Conservation (phyloP, 129 eudicot species). For the Heracleum sosnowskyi region DNA sequence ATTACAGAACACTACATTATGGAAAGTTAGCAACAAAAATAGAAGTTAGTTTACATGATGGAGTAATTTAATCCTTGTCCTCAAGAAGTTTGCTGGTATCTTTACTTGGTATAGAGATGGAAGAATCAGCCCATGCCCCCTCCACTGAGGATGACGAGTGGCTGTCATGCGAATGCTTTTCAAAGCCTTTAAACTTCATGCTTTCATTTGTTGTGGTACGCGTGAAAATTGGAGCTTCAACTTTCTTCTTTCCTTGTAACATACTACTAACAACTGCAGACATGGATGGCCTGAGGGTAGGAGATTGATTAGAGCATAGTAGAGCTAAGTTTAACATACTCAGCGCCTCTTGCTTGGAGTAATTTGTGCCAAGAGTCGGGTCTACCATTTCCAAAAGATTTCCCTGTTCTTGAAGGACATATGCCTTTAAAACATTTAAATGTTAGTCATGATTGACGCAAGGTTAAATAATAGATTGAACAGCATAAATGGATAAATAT, state of each 20-base stretch:
- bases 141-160: conserved; percentile 36
- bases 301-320: conserved; percentile 75
- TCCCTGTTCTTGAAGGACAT: conserved; percentile 83
- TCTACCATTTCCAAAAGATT: conserved; percentile 70
- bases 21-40: too few relatives aligned
- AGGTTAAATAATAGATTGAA: neutral
- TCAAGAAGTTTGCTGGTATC: conserved; percentile 39
- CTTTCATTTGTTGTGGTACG: conserved; percentile 29
- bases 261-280: conserved; percentile 68
- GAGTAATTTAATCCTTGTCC: too few relatives aligned
- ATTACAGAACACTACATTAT: too few relatives aligned
- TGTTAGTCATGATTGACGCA: neutral
- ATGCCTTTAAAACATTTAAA: conserved; percentile 38
- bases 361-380: conserved; percentile 44
- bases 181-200: conserved; percentile 52
- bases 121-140: conserved; percentile 57
- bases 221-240: conserved; percentile 54
- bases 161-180: conserved; percentile 47
- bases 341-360: conserved; percentile 57
- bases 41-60: too few relatives aligned
- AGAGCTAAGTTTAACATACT: conserved; percentile 56
- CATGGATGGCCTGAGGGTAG: conserved; percentile 76
- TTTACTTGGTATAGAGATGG: conserved; percentile 23
- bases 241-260: conserved; percentile 55
- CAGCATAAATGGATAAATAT: neutral